Conservation (phyloP, 257 asterid genomes). For the Primulina huaijiensis region DNA sequence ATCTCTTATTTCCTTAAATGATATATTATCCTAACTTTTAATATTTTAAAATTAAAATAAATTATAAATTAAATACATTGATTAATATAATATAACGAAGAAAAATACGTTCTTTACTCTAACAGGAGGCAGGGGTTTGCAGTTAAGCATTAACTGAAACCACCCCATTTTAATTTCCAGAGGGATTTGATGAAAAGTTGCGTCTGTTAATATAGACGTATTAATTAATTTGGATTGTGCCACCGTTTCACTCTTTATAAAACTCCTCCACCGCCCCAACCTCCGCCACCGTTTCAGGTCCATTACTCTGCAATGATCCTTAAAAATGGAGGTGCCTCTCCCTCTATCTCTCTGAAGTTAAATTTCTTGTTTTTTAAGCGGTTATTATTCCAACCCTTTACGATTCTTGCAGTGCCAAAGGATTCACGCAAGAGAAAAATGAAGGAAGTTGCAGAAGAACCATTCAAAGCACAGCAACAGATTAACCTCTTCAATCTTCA, state of each 20-base stretch:
- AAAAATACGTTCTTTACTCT: too few species aligned
- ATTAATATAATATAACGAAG: too few species aligned
- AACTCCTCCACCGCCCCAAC: neutral
- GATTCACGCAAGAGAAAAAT: constrained; percentile 23
- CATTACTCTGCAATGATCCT: neutral
- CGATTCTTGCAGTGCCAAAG: constrained; percentile 10
- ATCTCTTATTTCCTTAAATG: neutral
- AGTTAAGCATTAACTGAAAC: neutral
- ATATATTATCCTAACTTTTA: too few species aligned
- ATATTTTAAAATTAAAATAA: too few species aligned
- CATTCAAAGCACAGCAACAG: neutral
- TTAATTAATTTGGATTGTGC: neutral
- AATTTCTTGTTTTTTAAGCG: neutral
- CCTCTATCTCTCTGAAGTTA: neutral
- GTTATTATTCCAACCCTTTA: neutral
- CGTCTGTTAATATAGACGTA: constrained; percentile 6
- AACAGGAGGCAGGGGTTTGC: too few species aligned
- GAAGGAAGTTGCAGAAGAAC: constrained; percentile 13
- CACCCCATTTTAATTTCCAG: neutral
- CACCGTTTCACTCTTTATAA: constrained; percentile 27
- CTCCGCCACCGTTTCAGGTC: neutral
- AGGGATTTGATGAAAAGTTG: constrained; percentile 4
- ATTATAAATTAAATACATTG: neutral
- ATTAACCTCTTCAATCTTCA: neutral
- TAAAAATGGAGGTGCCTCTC: constrained; percentile 4